Conservation (phyloP, 768 basidiomycete species). For the Pseudohyphozyma bogoriensis region DNA sequence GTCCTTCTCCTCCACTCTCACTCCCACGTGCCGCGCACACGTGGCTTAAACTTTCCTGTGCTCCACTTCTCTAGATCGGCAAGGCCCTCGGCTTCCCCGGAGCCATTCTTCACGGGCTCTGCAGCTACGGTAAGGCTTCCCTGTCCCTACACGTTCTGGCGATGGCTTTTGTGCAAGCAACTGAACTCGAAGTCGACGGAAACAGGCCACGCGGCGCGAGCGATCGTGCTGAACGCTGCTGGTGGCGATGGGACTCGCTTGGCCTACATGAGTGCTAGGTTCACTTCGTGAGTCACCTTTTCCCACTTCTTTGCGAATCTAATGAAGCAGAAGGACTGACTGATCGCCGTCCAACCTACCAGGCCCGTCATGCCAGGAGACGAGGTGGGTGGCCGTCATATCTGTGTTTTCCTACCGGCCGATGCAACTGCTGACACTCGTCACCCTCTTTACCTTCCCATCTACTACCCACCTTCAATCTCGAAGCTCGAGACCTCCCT, state of each 20-base stretch:
- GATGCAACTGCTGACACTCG: constrained; percentile 4
- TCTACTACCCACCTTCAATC: too few relatives aligned
- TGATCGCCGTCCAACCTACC: too few relatives aligned
- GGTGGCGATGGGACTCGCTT: constrained; percentile 54
- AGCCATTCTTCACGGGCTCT: constrained; percentile 74
- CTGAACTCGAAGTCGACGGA: too few relatives aligned
- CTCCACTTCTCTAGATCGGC: too few relatives aligned
- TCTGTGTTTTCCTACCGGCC: constrained; percentile 6
- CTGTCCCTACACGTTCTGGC: not conserved
- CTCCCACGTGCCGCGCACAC: not conserved
- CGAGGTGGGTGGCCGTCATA: not conserved
- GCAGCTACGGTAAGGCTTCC: constrained; percentile 50
- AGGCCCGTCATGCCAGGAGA: constrained; percentile 23
- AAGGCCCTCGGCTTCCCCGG: constrained; percentile 66
- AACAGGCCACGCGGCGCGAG: constrained; percentile 57
- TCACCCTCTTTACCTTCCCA: not conserved
- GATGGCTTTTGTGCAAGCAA: not conserved
- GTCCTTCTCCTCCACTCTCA: not conserved
- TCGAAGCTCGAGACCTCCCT: constrained; percentile 25
- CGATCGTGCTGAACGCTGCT: constrained; percentile 55
- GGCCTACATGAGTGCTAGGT: constrained; percentile 59
- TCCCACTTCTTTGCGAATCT: not conserved
- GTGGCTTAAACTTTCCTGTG: too few relatives aligned
- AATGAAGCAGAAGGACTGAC: too few relatives aligned
- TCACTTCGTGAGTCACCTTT: constrained; percentile 50